phyloP scores from a whole-genome alignment of 768 basidiomycete species.

The Nidularia sp. region DNA sequence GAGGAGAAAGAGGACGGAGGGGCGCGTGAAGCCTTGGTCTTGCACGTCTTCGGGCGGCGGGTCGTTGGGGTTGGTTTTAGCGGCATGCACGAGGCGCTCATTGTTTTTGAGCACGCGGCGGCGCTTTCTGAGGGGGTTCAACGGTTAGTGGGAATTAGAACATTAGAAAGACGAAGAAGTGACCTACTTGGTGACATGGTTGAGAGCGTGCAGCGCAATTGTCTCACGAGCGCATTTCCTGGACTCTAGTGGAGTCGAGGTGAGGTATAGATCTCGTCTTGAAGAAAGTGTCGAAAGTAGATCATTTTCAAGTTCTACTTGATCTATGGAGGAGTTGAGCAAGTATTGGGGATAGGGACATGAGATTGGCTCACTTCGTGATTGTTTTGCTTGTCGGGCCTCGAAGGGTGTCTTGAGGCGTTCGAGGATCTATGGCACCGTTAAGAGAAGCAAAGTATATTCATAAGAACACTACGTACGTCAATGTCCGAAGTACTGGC shows the following conservation, averaged over 20 bases:
- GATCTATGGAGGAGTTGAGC: slow-evolving; percentile 26
- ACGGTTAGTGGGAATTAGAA: neutral
- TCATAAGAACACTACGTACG: slow-evolving; percentile 10
- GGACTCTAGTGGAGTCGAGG: slow-evolving; percentile 62
- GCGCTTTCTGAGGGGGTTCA: slow-evolving; percentile 62
- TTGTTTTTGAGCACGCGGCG: slow-evolving; percentile 90
- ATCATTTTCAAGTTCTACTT: slow-evolving; percentile 57
- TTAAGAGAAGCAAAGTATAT: slow-evolving; percentile 1
- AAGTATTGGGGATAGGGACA: neutral
- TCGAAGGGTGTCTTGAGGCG: slow-evolving; percentile 54
- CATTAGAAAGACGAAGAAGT: neutral
- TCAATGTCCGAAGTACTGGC: slow-evolving; percentile 25
- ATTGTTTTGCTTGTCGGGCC: slow-evolving; percentile 46
- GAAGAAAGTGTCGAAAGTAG: slow-evolving; percentile 62
- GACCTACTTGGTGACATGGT: slow-evolving; percentile 84
- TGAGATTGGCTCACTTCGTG: slow-evolving; percentile 36
- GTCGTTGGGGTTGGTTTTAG: slow-evolving; percentile 47
- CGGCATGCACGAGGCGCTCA: slow-evolving; percentile 75
- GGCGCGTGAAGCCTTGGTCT: slow-evolving; percentile 98
- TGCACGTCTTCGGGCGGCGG: slow-evolving; percentile 72
- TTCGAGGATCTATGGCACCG: slow-evolving; percentile 43
- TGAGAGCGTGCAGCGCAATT: slow-evolving; percentile 74
- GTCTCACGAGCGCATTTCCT: slow-evolving; percentile 63
- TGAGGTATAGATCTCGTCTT: slow-evolving; percentile 74
- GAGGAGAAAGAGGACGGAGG: slow-evolving; percentile 86